Evolutionary conservation across 495 filamentous ascomycete genomes (phyloP).

Genomic region (Penicillium angulare): DNA sequence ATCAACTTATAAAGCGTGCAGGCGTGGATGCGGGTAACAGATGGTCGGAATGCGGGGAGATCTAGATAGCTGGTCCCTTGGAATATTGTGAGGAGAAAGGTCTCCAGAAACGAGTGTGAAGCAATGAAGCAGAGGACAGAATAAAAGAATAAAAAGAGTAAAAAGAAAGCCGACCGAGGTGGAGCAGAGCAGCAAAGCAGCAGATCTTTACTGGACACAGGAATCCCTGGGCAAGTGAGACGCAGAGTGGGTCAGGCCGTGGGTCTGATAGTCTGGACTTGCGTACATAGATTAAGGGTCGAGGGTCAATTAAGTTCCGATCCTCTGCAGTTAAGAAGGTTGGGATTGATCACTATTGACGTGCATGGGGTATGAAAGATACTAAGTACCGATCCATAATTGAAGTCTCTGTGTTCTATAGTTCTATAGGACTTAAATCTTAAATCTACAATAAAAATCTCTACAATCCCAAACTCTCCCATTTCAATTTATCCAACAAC

Average conservation of each 20-base stretch:
- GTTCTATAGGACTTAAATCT: no score
- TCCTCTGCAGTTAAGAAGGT: background rate
- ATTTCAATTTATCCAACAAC: background rate
- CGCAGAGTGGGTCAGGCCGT: constrained; percentile 14
- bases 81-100: background rate
- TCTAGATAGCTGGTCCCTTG: background rate
- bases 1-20: background rate
- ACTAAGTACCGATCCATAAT: no score
- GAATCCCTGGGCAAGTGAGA: constrained; percentile 9
- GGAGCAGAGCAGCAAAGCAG: background rate
- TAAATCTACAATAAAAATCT: no score
- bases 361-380: no score
- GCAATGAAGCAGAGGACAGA: background rate
- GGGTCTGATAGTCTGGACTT: constrained; percentile 16
- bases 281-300: background rate
- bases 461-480: no score
- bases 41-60: no score
- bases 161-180: background rate
- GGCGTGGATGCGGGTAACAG: no score
- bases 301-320: background rate
- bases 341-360: no score
- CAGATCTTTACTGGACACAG: background rate
- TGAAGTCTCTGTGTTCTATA: no score
- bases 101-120: no score
- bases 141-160: background rate